Evolutionary conservation across 1,139 yeast genomes (phyloP).

Genomic region (Kodamaea sp.): DNA sequence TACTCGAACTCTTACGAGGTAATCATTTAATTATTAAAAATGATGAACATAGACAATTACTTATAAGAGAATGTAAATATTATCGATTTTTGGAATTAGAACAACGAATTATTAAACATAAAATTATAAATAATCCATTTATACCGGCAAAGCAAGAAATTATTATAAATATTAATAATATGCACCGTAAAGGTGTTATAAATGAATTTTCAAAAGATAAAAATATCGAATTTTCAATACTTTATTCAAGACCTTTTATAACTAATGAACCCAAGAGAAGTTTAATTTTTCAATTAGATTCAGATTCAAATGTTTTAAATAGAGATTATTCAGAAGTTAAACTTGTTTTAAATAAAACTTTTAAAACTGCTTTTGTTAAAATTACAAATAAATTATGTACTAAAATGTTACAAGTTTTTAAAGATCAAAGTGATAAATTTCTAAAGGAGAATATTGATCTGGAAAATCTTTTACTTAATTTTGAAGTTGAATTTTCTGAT

Average conservation of each 20-base stretch:
- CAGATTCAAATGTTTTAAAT: constrained; percentile 14
- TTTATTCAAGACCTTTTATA: constrained; percentile 59
- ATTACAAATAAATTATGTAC: constrained; percentile 24
- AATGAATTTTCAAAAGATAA: constrained; percentile 19
- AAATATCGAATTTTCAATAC: constrained; percentile 20
- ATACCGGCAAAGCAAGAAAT: constrained; percentile 49
- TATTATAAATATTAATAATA: constrained; percentile 46
- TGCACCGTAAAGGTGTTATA: constrained; percentile 42
- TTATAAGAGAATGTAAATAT: constrained; percentile 69
- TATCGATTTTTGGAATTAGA: constrained; percentile 74
- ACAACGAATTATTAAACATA: constrained; percentile 59
- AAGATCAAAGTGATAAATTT: constrained; percentile 20
- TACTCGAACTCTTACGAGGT: constrained; percentile 58
- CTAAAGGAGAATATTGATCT: constrained; percentile 18
- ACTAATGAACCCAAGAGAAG: constrained; percentile 38
- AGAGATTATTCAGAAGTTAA: constrained; percentile 24
- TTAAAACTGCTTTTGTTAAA: constrained; percentile 25
- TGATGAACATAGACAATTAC: constrained; percentile 52
- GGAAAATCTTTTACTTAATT: constrained; percentile 17
- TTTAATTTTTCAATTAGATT: constrained; percentile 54
- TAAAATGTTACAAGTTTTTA: constrained; percentile 27
- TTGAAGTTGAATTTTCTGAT: constrained; percentile 26
- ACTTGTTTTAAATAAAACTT: constrained; percentile 28
- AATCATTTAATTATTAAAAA: constrained; percentile 42
- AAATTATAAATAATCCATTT: constrained; percentile 51